Evolutionary conservation across 139 green algal genomes (phyloP), one percentile per base, ranked within the genome.

Genomic region (Desmodesmus armatus): DNA sequence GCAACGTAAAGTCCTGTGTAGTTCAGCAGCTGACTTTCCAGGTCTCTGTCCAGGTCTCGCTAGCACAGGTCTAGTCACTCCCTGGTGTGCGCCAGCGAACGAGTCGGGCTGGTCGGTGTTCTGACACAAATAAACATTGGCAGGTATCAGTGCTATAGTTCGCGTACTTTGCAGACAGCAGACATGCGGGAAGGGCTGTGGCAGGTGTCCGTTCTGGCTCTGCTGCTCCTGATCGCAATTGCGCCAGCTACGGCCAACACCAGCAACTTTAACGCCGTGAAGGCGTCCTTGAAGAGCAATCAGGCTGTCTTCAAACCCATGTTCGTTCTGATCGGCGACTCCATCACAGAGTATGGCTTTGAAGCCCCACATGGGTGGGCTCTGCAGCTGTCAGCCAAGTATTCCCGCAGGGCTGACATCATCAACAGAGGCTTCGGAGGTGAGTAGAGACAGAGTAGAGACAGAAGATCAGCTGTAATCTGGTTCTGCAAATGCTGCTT

Each of bases 361-460:
- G n/a, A 80, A 19, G 23, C 25, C 3, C 29, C n/a, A 17, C 33
- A 35, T 1, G 72, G 72, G n/a, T 80, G 72, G 72, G 35, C 21
- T 1, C 25, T 44, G 44, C 23, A 47, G n/a, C n/a, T 80, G n/a
- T n/a, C 72, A 31, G 31, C 2, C 7, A 44, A n/a, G 6, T 80
- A 80, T 31, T 6, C n/a, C 11, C 6, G 39, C 37, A 53, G 67
- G 44, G 85, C 72, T 31, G 95, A 98, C 53, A 91, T 98, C 7
- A 73, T 98, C 37, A 92, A 92, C 74, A 73, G 95, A 11, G 95
- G 94, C 13, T 96, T 94, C 72, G 93, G 89, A 49, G 95, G 95
- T n/a, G n/a, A n/a, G n/a, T n/a, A n/a, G n/a, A n/a, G n/a, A n/a
- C n/a, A n/a, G n/a, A n/a, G n/a, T n/a, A n/a, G n/a, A n/a, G n/a